Conservation (phyloP, 2,329 filamentous ascomycete genomes). For the Parafenestella ontariensis region DNA sequence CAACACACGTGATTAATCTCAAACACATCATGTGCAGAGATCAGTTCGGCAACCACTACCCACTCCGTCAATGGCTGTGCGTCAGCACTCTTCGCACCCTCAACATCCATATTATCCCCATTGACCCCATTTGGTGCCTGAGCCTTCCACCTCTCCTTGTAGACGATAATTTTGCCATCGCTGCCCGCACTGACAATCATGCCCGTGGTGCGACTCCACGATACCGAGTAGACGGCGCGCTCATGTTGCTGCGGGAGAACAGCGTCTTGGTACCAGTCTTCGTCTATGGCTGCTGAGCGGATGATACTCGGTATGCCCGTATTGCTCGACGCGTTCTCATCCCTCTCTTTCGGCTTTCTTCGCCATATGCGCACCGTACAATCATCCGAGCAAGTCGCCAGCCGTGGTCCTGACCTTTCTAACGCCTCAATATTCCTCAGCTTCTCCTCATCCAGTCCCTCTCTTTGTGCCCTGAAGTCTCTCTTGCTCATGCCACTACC, state of each 20-base stretch:
- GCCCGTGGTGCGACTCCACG: slow-evolving; percentile 82
- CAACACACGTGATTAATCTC: slow-evolving; percentile 93
- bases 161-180: slow-evolving; percentile 58
- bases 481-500: slow-evolving; percentile 45
- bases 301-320: slow-evolving; percentile 88
- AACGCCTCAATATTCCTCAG: slow-evolving; percentile 46
- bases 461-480: slow-evolving; percentile 32
- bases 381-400: slow-evolving; percentile 89
- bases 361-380: slow-evolving; percentile 80
- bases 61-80: slow-evolving; percentile 63
- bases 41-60: slow-evolving; percentile 72
- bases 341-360: slow-evolving; percentile 64
- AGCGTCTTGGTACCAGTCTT: slow-evolving; percentile 82
- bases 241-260: slow-evolving; percentile 78
- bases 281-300: slow-evolving; percentile 72
- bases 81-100: background rate
- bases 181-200: slow-evolving; percentile 87
- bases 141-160: slow-evolving; percentile 25
- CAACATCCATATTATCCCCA: slow-evolving; percentile 23
- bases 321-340: slow-evolving; percentile 53
- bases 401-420: slow-evolving; percentile 59
- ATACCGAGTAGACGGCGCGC: slow-evolving; percentile 80
- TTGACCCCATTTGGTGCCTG: slow-evolving; percentile 34
- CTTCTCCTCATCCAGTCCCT: slow-evolving; percentile 41
- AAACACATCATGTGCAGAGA: slow-evolving; percentile 85